Evolutionary conservation across 2,329 filamentous ascomycete genomes (phyloP), one percentile per base, ranked within the genome.

Genomic region (Fusarium nurragi): DNA sequence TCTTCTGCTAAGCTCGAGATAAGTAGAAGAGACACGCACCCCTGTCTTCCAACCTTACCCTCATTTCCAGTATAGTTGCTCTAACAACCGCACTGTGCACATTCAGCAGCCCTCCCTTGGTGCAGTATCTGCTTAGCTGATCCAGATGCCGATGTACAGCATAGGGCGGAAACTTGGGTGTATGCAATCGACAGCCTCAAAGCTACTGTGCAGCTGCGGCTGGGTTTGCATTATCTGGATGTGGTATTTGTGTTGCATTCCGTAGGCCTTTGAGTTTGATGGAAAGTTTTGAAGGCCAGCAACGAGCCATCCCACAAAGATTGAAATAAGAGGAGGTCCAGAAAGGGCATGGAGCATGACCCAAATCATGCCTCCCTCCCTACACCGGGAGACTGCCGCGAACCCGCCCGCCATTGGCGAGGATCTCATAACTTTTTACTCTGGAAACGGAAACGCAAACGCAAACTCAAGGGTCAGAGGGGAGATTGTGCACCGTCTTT

Each of bases 301-400:
- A 50, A 47, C 23, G n/a, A 48, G 45, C 37, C 48, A 47, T 52
- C 41, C 26, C 41, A 49, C 41, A 55, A 57, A 48, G 36, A 21
- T 32, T 23, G 18, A 44, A 30, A 34, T 36, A 26, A 14, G 18
- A 51, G 18, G 23, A 52, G 44, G 25, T 28, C 43, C 21, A 38
- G 61, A 68, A 56, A 69, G 67, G 70, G 73, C 70, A 70, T 73
- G 71, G 70, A 71, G 65, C 60, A 41, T 60, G 57, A 60, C 67
- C 68, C 59, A 71, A 69, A 68, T 49, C 48, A 65, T 64, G 58
- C 53, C 65, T 66, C 63, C 53, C 65, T 66, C 63, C 64, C 46
- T 66, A 54, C 63, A 54, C 68, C 71, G 71, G 71, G 66, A 73
- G 54, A 51, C 54, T 69, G 67, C 71, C 71, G 69, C 71, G 71